A percentile compares a stretch with the other conserved stretches of the same genome.
These are phyloP conservation scores for Kitagawia praeruptora DNA, from an alignment of 129 eudicot genomes.

Conservation along the genomic window DNA sequence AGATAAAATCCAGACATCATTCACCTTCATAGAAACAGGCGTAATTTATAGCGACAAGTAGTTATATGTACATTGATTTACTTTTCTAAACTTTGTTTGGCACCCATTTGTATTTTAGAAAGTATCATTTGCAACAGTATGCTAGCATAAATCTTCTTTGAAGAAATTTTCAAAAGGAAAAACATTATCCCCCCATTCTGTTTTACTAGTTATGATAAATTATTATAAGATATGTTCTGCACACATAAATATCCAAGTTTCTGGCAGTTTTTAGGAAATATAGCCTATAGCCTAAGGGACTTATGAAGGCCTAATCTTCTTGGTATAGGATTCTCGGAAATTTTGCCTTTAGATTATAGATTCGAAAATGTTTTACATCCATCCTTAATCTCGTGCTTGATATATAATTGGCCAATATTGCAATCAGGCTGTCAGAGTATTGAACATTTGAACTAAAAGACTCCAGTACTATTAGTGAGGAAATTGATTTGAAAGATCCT, in stretches of 20 bases:
- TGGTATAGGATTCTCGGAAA: neutral
- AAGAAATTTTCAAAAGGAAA: neutral
- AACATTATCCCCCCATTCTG: too few species aligned
- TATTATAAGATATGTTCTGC: neutral
- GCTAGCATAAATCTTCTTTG: neutral
- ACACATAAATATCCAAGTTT: neutral
- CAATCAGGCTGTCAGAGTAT: neutral
- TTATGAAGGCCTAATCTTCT: neutral
- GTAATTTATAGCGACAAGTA: neutral
- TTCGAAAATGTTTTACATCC: too few species aligned
- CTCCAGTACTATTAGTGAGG: neutral
- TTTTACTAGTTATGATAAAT: too few species aligned
- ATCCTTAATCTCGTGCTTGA: neutral
- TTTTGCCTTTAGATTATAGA: too few species aligned
- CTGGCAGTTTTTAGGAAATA: neutral
- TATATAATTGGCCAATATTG: neutral
- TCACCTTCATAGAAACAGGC: neutral
- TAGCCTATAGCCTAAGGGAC: neutral
- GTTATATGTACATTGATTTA: neutral
- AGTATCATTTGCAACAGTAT: neutral
- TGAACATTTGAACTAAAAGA: neutral
- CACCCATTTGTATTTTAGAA: neutral
- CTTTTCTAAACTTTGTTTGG: neutral
- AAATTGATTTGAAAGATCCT: neutral
- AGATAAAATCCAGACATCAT: conserved; percentile 19